Evolutionary conservation across 352 stramenopile species (phyloP).

Genomic region (Phytophthora citricola): DNA sequence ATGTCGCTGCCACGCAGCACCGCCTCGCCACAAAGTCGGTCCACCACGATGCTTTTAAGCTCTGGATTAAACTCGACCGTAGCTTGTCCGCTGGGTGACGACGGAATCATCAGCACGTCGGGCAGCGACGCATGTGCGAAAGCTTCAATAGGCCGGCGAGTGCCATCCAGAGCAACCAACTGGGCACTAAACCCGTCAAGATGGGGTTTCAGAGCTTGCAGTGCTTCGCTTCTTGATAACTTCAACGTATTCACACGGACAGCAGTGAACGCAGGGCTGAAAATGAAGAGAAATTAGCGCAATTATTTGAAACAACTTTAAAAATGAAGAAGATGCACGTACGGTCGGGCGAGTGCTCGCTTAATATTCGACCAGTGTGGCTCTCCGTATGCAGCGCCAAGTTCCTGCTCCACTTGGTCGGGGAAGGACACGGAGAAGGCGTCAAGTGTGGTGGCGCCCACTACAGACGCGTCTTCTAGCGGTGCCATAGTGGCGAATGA

Average conservation of each 20-base stretch:
- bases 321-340: conserved; percentile 9
- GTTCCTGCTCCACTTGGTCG: conserved; percentile 65
- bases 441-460: conserved; percentile 86
- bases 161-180: conserved; percentile 41
- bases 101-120: conserved; percentile 80
- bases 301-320: too few relatives aligned
- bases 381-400: conserved; percentile 64
- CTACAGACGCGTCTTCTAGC: conserved; percentile 82
- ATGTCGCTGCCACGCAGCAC: conserved; percentile 94
- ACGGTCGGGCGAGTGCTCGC: conserved; percentile 55
- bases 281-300: conserved; percentile 9
- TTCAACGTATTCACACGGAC: conserved; percentile 84
- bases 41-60: conserved; percentile 83
- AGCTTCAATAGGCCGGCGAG: conserved; percentile 44
- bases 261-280: conserved; percentile 71
- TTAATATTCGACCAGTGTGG: conserved; percentile 81
- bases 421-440: conserved; percentile 81
- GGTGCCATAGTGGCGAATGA: conserved; percentile 44
- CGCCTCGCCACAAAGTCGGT: conserved; percentile 93
- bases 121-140: conserved; percentile 49
- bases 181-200: conserved; percentile 65
- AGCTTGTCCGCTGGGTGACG: conserved; percentile 35
- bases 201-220: conserved; percentile 49
- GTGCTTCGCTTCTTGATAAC: conserved; percentile 59
- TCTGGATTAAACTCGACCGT: conserved; percentile 36